Conservation (phyloP, 805 yeast species). For the Saccharomycopsis malanga region DNA sequence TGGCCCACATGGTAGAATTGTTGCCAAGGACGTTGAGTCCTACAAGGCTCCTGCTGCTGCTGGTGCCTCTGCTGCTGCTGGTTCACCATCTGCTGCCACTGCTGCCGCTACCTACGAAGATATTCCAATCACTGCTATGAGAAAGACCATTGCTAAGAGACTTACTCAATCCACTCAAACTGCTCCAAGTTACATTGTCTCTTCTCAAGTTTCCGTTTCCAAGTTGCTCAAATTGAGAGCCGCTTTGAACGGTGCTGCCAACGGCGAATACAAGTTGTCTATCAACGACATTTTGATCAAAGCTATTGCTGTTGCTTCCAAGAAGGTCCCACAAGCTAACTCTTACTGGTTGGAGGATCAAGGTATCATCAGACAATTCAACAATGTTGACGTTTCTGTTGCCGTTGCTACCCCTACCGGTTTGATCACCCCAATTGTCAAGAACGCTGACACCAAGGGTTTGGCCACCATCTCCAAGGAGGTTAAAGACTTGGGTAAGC, state of each 20-base stretch:
- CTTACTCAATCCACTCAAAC: conserved; percentile 76
- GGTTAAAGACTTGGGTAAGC: conserved; percentile 88
- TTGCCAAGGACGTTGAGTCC: conserved; percentile 82
- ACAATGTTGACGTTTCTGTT: conserved; percentile 90
- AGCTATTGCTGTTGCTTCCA: conserved; percentile 86
- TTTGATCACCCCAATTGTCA: conserved; percentile 91
- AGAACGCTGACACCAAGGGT: conserved; percentile 83
- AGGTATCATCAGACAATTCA: conserved; percentile 87
- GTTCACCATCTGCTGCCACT: conserved; percentile 41
- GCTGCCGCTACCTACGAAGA: conserved; percentile 63
- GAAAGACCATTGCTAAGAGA: conserved; percentile 89
- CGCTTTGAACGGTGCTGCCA: conserved; percentile 76
- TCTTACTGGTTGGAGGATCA: conserved; percentile 87
- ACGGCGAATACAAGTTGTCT: conserved; percentile 83
- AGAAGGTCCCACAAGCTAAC: conserved; percentile 89
- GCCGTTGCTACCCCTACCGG: conserved; percentile 99
- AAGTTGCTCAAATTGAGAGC: conserved; percentile 89
- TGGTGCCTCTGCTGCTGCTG: conserved; percentile 41
- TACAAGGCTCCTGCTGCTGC: conserved; percentile 36
- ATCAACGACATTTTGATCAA: conserved; percentile 91
- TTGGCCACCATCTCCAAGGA: conserved; percentile 72
- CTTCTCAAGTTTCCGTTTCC: conserved; percentile 78
- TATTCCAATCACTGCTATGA: conserved; percentile 83
- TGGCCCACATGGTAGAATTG: conserved; percentile 93
- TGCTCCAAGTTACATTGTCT: conserved; percentile 89